Percentiles rank a stretch among this genome's conserved stretches.
Evolutionary conservation across 805 yeast genomes (phyloP).

Genomic region (Cyberlindnera mrakii): DNA sequence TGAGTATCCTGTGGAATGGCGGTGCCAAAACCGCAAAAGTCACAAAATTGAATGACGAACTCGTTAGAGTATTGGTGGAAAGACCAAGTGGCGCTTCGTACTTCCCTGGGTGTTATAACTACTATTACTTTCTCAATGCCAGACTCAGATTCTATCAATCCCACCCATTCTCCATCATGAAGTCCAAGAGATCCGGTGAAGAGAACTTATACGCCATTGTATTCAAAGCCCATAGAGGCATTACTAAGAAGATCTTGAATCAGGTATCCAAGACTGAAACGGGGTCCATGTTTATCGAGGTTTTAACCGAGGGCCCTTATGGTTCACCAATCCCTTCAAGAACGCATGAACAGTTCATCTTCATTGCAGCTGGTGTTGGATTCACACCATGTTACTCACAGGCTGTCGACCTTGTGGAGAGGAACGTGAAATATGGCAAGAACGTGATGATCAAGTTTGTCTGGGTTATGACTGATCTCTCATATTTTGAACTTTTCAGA

Average conservation of each 20-base stretch:
- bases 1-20: constrained; percentile 55
- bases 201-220: constrained; percentile 30
- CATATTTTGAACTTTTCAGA: constrained; percentile 42
- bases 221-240: constrained; percentile 49
- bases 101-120: constrained; percentile 50
- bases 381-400: constrained; percentile 45
- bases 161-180: constrained; percentile 64
- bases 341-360: constrained; percentile 32
- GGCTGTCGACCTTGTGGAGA: constrained; percentile 24
- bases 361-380: constrained; percentile 47
- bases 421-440: constrained; percentile 3
- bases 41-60: constrained; percentile 21
- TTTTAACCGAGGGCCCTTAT: constrained; percentile 58
- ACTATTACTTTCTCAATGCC: constrained; percentile 47
- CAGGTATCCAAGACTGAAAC: constrained; percentile 27
- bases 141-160: constrained; percentile 44
- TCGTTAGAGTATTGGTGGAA: constrained; percentile 35
- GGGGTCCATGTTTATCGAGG: constrained; percentile 28
- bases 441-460: constrained; percentile 36
- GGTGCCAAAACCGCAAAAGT: constrained; percentile 43
- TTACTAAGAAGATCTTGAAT: constrained; percentile 36
- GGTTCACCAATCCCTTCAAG: constrained; percentile 39
- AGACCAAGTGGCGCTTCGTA: constrained; percentile 42
- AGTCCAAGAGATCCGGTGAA: constrained; percentile 30
- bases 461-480: constrained; percentile 58